Conservation (phyloP, 163 green algal species). For the Chloromonas sp. region DNA sequence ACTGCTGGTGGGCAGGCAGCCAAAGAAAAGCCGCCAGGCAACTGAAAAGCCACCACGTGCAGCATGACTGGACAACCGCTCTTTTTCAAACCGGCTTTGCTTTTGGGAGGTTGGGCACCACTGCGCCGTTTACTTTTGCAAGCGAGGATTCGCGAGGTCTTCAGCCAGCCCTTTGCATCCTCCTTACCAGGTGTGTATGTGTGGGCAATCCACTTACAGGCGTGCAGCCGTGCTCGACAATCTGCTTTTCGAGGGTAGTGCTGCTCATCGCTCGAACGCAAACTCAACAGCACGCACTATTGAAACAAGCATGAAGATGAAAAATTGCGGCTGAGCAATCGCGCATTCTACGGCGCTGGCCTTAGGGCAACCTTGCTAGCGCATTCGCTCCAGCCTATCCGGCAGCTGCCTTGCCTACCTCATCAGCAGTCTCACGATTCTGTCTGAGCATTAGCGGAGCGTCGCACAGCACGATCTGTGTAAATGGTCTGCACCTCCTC, state of each 20-base stretch:
- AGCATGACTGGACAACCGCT: too few species aligned
- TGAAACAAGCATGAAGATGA: too few species aligned
- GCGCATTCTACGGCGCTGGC: not conserved
- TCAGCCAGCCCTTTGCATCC: not conserved
- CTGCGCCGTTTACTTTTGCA: too few species aligned
- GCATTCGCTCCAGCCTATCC: not conserved
- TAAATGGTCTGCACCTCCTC: too few species aligned
- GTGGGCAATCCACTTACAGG: not conserved
- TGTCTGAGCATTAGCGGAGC: not conserved
- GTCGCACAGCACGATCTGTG: not conserved
- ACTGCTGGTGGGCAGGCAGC: too few species aligned
- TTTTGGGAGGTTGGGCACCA: too few species aligned
- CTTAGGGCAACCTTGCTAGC: not conserved
- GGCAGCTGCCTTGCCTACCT: not conserved
- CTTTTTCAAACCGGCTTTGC: too few species aligned
- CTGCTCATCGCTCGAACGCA: not conserved
- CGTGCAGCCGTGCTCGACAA: not conserved
- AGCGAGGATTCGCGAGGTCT: not conserved
- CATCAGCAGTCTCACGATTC: not conserved
- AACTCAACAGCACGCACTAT: not conserved
- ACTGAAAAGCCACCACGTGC: too few species aligned
- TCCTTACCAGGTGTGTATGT: not conserved
- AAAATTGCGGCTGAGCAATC: not conserved
- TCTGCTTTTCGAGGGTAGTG: not conserved
- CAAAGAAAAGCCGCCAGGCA: too few species aligned